Base-by-base conservation (phyloP, 2,329 filamentous ascomycete genomes). In the Paramyrothecium roridum region DNA sequence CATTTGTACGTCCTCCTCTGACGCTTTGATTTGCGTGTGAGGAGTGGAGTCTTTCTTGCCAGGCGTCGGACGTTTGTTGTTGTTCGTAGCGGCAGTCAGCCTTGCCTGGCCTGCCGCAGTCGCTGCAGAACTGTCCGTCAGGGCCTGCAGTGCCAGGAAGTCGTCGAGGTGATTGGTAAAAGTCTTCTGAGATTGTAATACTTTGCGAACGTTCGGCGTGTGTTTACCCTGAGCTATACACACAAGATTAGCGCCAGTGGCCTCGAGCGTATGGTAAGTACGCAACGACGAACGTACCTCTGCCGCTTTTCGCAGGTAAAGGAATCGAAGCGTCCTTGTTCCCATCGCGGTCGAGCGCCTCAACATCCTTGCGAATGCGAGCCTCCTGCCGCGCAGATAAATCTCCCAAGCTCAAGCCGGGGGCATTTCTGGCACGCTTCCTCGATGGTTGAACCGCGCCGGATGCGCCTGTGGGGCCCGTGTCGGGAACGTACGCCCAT, bases 401-500 rank as follows among this genome's bases (percentile, higher is more conserved):
- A 63, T 96, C 90, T 61, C 84, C 82, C 11, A 79, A 73, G 60
- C 75, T 82, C 26, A 75, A 69, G 7, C 69, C 77, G 4, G 77
- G 77, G 57, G 80, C 72, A 65, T 79, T 83, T 59, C 89, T 82
- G 30, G 84, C 86, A 65, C 91, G 88, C 59, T 89, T 82, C 78
- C 81, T 83, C 60, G 76, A 73, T 56, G 76, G 79, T 57, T 71
- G 73, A 59, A 77, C 73, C 57, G 79, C 79, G 37, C n/a, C 37
- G 52, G 81, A 80, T 11, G 84, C 79, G 13, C 82, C 80, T 54
- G 84, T 80, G 54, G 82, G 80, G 46, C 71, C 81, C 68, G 83
- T 86, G 67, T 96, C 91, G 30, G 92, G 87, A 1, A 97, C 90
- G 70, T 96, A 96, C 13, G 91, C 91, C 89, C 92, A 98, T 66